Evolutionary conservation across 2,329 filamentous ascomycete genomes (phyloP).

Genomic region (Paecilomyces sp.): DNA sequence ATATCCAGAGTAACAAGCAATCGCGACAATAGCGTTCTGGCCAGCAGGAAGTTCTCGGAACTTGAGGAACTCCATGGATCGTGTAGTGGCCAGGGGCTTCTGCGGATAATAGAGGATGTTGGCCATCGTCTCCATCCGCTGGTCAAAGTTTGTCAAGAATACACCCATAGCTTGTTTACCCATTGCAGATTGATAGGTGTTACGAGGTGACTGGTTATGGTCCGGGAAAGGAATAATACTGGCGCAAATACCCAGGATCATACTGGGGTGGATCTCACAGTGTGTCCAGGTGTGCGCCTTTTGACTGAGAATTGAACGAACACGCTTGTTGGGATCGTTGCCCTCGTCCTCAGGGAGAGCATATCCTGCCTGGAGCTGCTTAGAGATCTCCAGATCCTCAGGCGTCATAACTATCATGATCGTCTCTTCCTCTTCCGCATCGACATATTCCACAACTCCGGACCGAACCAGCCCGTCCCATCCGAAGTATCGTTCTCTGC

Average conservation of each 20-base stretch:
- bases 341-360: conserved; percentile 54
- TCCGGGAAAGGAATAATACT: conserved; percentile 99
- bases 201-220: conserved; percentile 96
- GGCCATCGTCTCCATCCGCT: conserved; percentile 98
- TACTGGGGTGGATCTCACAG: conserved; percentile 98
- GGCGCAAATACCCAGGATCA: conserved; percentile 97
- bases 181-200: conserved; percentile 99
- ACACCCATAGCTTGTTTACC: conserved; percentile 99
- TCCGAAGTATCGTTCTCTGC: conserved; percentile 60
- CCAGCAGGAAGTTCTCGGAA: conserved; percentile 96
- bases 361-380: conserved; percentile 61
- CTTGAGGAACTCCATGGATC: conserved; percentile 97
- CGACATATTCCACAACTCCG: conserved; percentile 90
- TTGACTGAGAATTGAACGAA: conserved; percentile 82
- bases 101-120: conserved; percentile 99
- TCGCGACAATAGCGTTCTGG: conserved; percentile 97
- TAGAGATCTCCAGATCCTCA: conserved; percentile 78
- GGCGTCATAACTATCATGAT: conserved; percentile 99
- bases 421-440: conserved; percentile 96
- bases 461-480: conserved; percentile 81
- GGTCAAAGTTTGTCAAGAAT: conserved; percentile 92
- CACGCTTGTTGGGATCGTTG: conserved; percentile 70
- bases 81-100: conserved; percentile 90
- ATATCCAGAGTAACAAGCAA: conserved; percentile 95
- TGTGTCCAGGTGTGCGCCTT: conserved; percentile 92